Evolutionary conservation across 805 yeast genomes (phyloP), one percentile per base, ranked within the genome.

Genomic region (Candida vaughaniae): DNA sequence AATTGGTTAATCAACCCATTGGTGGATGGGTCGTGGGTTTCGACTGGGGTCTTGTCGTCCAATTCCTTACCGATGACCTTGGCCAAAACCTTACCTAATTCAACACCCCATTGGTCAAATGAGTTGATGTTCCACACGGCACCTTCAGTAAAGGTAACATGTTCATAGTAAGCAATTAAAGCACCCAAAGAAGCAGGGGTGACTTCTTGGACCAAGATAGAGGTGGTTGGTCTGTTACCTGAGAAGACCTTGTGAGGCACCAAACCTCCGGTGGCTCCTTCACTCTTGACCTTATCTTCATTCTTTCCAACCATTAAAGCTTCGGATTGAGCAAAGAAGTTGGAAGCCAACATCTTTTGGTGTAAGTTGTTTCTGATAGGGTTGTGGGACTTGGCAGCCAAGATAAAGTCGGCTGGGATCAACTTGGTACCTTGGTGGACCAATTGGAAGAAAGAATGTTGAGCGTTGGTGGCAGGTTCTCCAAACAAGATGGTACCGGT

Each of bases 31-130:
- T 93, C 99, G 66, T 93, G 99, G 43, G 79, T 59, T 23, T 69
- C 60, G 38, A 85, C 80, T 38, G 69, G 65, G 31, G 63, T 58
- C 20, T 69, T 55, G 58, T 75, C 78, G 53, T 85, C 85, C 60
- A 93, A 80, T 71, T 93, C 97, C 55, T 77, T 77, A 55, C 95
- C 91, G 58, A 93, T 91, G 42, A 77, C 93, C 82, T 93, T 93
- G 60, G 99, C 99, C 61, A 93, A 80, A 36, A 85, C 95, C 74
- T 93, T 93, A 65, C 99, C 99, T 55, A 93, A 85, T 74, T 93
- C 99, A 57, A 93, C 99, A 69, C 99, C 99, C 96, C 98, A 93
- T 76, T 93, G 99, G 75, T 93, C 99, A 62, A 88, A 93, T 14
- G 98, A 91, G 82, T 93, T 93, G 75, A 93, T 90, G 79, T 95